These are phyloP conservation scores for Ilex aquifolium DNA, from an alignment of 257 asterid species.

Conservation along the genomic window DNA sequence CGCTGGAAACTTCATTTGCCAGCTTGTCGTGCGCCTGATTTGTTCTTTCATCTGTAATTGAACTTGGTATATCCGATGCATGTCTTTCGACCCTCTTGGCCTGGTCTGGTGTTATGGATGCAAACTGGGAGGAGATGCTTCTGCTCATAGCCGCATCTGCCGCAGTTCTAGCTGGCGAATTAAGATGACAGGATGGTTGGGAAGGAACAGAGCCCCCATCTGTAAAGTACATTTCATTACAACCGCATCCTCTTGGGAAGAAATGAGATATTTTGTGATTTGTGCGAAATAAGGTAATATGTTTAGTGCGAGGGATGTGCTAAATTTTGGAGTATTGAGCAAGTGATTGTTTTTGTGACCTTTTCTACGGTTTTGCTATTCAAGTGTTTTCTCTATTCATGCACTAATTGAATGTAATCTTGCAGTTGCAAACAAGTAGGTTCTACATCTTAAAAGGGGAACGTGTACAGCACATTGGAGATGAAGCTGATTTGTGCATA, in stretches of 20 bases:
- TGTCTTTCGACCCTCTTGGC: constrained; percentile 24
- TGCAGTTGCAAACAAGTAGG: too few relatives aligned
- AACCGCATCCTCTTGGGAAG: constrained; percentile 11
- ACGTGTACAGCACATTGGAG: too few relatives aligned
- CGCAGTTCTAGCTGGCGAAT: constrained; percentile 28
- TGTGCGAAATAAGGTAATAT: too few relatives aligned
- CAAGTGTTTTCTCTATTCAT: too few relatives aligned
- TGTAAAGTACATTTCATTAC: constrained; percentile 23
- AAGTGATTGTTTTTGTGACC: too few relatives aligned
- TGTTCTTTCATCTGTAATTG: constrained; percentile 16
- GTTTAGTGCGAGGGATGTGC: too few relatives aligned
- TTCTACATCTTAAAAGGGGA: too few relatives aligned
- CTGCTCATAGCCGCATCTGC: constrained; percentile 30
- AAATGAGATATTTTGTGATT: neutral
- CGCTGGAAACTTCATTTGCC: constrained; percentile 13
- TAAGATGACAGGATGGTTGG: constrained; percentile 38
- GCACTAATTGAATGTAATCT: too few relatives aligned
- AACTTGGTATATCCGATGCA: constrained; percentile 14
- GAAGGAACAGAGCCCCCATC: constrained; percentile 40
- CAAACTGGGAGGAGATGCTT: constrained; percentile 30
- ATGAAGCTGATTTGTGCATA: too few relatives aligned
- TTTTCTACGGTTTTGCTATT: too few relatives aligned
- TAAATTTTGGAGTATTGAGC: too few relatives aligned
- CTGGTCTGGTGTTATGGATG: constrained; percentile 61
- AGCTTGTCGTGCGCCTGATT: constrained; percentile 12